Base-by-base conservation (phyloP, 164 flowering plant species). In the Vitis labrusca region DNA sequence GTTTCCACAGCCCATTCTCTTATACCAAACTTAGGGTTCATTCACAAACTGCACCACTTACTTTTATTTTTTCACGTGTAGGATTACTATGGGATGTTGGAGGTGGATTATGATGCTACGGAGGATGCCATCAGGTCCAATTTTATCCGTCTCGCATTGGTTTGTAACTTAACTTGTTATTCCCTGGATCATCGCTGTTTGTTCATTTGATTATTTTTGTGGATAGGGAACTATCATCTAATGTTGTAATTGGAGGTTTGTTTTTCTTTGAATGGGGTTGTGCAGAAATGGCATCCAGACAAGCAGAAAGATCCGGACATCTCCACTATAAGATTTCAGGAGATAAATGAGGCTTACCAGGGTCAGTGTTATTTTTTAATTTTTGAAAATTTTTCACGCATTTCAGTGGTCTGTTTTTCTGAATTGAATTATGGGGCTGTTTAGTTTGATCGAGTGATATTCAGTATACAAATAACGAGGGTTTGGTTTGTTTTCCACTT, bases 241-340 rank as follows among this genome's bases (percentile, higher is more conserved):
- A 37, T 37, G 44, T 5, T 6, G 5, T 6, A 37, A n/a, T 50
- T 53, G 10, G 12, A 57, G 57, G 49, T 44, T 32, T 69, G 27
- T 9, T 48, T 10, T 3, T 67, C 44, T 48, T 14, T 59, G 6
- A 5, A 19, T n/a, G 16, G 13, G 10, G 9, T 51, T 50, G n/a
- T 59, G 70, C 82, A 94, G 98, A 89, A 85, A 80, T 94, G 97
- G 97, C 98, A 94, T 74, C 99, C 99, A 19, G 99, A 95, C 73
- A 95, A 93, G 81, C 82, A 82, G 71, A 90, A 89, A 65, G 87
- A 68, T 51, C 71, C 84, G 75, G 91, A 85, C n/a, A 37, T 64
- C 71, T 81, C 92, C 15, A 91, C 99, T 16, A 72, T 87, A 2
- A 89, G 77, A 66, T 95, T 95, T 80, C 98, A 95, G 77, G 97